Percentiles rank a stretch among this genome's conserved stretches.
phyloP scores from a whole-genome alignment of 208 protist genomes.

The Trypanosoma avium region DNA sequence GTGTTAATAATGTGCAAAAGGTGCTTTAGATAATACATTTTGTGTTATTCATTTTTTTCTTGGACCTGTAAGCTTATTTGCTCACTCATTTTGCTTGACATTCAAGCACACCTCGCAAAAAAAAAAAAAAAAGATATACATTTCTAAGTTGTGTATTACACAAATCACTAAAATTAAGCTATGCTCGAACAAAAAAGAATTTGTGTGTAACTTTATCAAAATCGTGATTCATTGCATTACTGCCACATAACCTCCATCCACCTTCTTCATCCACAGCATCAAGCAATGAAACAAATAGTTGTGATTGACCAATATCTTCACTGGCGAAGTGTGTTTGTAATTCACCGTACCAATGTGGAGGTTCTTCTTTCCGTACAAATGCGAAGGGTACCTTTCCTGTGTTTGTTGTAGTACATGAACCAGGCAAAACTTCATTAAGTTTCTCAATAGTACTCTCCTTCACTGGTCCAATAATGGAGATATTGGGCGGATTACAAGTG shows the following conservation, averaged over 20 bases:
- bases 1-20: too few species aligned
- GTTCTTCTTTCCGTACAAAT: constrained; percentile 70
- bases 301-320: constrained; percentile 86
- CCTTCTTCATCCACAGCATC: constrained; percentile 88
- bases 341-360: constrained; percentile 87
- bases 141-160: constrained; percentile 33
- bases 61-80: too few species aligned
- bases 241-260: constrained; percentile 82
- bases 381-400: constrained; percentile 76
- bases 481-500: constrained; percentile 88
- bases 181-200: constrained; percentile 84
- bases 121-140: constrained; percentile 7
- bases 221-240: constrained; percentile 74
- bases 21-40: too few species aligned
- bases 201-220: constrained; percentile 82
- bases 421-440: constrained; percentile 81
- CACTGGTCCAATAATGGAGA: constrained; percentile 85
- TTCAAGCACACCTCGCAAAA: constrained; percentile 4
- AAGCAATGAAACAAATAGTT: constrained; percentile 76
- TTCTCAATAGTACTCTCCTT: constrained; percentile 90
- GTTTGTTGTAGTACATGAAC: constrained; percentile 83
- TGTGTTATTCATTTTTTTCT: too few species aligned
- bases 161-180: too few species aligned
- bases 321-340: constrained; percentile 83
- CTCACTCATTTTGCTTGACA: too few species aligned